These are phyloP conservation scores for Boechera retrofracta DNA, from an alignment of 345 rosid genomes.

Conservation along the genomic window DNA sequence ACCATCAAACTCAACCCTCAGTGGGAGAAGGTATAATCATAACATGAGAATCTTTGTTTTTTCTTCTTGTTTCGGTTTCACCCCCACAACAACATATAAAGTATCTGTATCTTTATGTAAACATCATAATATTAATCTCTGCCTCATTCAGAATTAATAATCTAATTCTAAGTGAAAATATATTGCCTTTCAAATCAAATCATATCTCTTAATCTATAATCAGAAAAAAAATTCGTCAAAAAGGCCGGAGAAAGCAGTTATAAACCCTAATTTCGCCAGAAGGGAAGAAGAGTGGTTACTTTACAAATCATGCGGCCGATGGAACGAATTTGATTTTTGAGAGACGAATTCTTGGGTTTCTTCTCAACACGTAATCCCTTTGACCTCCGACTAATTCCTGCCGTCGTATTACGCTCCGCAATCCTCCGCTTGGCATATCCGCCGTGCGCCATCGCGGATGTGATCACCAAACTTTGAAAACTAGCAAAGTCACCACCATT, in stretches of 20 bases:
- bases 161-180: too few species aligned
- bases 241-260: background rate
- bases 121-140: background rate
- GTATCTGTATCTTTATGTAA: background rate
- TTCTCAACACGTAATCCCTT: slow-evolving; percentile 66
- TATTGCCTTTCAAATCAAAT: slow-evolving; percentile 5
- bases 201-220: slow-evolving; percentile 2
- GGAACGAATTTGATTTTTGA: slow-evolving; percentile 62
- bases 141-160: background rate
- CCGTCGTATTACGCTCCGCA: slow-evolving; percentile 40
- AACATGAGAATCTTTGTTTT: background rate
- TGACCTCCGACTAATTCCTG: slow-evolving; percentile 56
- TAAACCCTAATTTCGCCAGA: slow-evolving; percentile 12
- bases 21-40: slow-evolving; percentile 84
- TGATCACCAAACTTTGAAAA: too few species aligned
- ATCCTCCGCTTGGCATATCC: background rate
- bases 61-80: background rate
- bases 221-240: slow-evolving; percentile 1
- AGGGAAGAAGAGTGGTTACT: slow-evolving; percentile 10
- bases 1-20: slow-evolving; percentile 81
- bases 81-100: background rate
- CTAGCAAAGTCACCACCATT: too few species aligned
- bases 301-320: slow-evolving; percentile 32
- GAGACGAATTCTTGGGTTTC: slow-evolving; percentile 71
- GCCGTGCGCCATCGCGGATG: too few species aligned